A percentile compares a stretch with the other conserved stretches of the same genome.
Evolutionary conservation across 2,329 filamentous ascomycete species (phyloP).

Genomic region (Diaporthe australafricana): DNA sequence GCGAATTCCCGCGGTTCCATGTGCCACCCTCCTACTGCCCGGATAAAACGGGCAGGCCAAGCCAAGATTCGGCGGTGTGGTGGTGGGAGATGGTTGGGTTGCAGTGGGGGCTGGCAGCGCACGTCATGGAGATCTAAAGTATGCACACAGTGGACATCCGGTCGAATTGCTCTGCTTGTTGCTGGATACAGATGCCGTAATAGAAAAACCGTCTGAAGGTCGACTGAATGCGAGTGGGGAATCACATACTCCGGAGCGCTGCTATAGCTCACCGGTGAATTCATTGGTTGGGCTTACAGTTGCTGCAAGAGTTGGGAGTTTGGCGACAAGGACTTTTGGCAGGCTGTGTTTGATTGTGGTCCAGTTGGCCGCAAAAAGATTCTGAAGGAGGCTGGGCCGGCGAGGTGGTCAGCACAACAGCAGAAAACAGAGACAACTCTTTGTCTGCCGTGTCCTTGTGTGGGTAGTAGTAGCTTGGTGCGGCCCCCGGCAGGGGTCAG

Average conservation of each 20-base stretch:
- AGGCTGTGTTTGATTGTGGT: conserved; percentile 7
- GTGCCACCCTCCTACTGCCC: background rate
- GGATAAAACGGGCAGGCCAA: conserved; percentile 14
- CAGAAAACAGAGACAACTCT: background rate
- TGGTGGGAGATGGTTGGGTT: background rate
- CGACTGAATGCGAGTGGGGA: background rate
- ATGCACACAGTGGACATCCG: background rate
- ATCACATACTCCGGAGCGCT: background rate
- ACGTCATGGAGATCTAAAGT: conserved; percentile 6
- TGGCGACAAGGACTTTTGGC: background rate
- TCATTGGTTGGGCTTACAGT: background rate
- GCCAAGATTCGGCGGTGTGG: conserved; percentile 5
- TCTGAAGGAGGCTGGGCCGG: conserved; percentile 16
- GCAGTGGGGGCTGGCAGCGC: conserved; percentile 8
- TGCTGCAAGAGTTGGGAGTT: background rate
- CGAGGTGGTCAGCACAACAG: conserved; percentile 9
- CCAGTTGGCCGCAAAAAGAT: conserved; percentile 3
- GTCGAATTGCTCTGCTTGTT: background rate
- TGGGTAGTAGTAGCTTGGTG: background rate
- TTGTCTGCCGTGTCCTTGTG: too few relatives aligned
- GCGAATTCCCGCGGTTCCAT: background rate
- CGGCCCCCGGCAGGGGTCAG: conserved; percentile 17
- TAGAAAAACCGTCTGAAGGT: background rate
- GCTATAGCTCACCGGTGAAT: background rate
- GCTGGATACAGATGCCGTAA: background rate